Base-by-base conservation (phyloP, 108 stramenopile genomes). In the Nannochloropsis oceanica region DNA sequence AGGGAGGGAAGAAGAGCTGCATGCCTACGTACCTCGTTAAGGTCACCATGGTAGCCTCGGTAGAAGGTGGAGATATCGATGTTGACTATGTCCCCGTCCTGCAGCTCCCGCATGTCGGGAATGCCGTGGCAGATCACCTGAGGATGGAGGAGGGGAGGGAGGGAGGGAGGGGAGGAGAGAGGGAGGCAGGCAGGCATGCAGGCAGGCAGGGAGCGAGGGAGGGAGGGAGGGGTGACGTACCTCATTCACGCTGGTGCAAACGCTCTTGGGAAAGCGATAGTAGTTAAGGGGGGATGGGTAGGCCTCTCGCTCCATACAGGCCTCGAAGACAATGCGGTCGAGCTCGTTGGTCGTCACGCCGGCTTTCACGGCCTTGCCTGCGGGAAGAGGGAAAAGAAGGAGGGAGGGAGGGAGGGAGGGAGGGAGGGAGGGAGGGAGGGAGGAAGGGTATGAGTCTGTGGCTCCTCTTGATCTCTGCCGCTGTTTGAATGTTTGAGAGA, bases 211-310 rank as follows among this genome's bases (percentile, higher is more conserved):
- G 50, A 12, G 12, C 13, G 18, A 12, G 50, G 18, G 50, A 13
- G 50, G 13, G 18, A 50, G 18, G 50, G 13, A 12, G 50, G 18
- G 18, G 50, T 13, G 50, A 50, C 95, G 94, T 80, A 92, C 92
- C 92, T 99, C 98, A 86, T 99, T 99, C 46, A 99, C 95, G 8
- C 93, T 94, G 0, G 97, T 97, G 90, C 99, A 99, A 80, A 97
- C 96, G 83, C 92, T 92, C 92, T 98, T 98, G 18, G 98, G 99
- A 89, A 97, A 99, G 79, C 94, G 42, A 79, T 90, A 81, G 87
- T 91, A 91, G 86, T 91, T 91, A 25, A 90, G 85, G 42, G 91
- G 91, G 20, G 91, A 91, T 2, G 91, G 91, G 89, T 91, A 91
- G 0, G 85, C 87, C 26, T 79, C 84, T 25, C 91, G 81, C 79